Base-by-base conservation (phyloP, 176 grass and related monocot species). In the Panicum miliaceum region DNA sequence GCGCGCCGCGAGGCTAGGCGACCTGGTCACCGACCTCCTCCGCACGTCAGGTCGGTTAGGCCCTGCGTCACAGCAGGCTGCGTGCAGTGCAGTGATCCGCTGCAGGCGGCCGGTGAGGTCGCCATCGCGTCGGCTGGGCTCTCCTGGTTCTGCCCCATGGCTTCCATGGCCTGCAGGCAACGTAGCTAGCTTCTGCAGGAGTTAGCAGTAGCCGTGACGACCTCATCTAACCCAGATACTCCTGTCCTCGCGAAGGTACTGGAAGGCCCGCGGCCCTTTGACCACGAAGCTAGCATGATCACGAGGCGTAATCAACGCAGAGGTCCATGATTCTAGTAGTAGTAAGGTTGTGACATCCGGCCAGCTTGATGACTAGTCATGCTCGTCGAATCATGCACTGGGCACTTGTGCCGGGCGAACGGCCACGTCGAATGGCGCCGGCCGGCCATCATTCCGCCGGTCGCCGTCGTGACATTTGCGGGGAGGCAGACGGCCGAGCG, bases 401-500 rank as follows among this genome's bases (percentile, higher is more conserved):
- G n/a, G n/a, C n/a, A n/a, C 12, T 18, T 75, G 71, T 22, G 46
- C 32, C 8, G 11, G 45, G 2, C 2, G 29, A 53, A 38, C n/a
- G n/a, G 71, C 82, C 82, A 66, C 82, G 59, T 75, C 3, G 20
- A 27, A 26, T 41, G 13, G 42, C 16, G 0, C 14, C 0, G 8
- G 1, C 19, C 3, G 0, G 12, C 20, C 42, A 51, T 64, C 13
- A 27, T 64, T 36, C 26, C 12, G 8, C 19, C 27, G 63, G 23
- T 71, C 75, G 75, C 52, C 75, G 52, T 85, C 75, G 27, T 48
- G 74, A 47, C 40, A 48, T 20, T 2, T 61, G 81, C 29, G 53
- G 59, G 62, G 12, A 26, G 45, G 69, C 53, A 8, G 57, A 32
- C 18, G 42, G 60, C 56, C 45, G 45, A 10, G 5, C 3, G 37